phyloP scores from a whole-genome alignment of 305 asterid genomes.

The Solanum hybrid region DNA sequence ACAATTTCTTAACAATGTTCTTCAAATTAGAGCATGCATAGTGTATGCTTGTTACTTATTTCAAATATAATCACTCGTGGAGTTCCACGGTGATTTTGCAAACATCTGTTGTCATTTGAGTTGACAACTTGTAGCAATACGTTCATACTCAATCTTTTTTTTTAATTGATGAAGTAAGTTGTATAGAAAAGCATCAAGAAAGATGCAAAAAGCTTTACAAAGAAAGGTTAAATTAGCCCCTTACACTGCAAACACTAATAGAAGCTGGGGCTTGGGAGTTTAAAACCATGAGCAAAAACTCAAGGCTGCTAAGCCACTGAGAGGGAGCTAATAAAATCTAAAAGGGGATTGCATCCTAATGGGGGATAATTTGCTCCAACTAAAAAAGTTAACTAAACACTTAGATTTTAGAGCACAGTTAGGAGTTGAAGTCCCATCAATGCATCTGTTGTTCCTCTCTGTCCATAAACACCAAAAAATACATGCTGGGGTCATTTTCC shows the following conservation, averaged over 20 bases:
- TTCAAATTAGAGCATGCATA: not conserved
- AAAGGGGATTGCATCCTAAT: not conserved
- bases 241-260: not conserved
- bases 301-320: not conserved
- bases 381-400: not conserved
- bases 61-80: not conserved
- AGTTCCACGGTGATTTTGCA: not conserved
- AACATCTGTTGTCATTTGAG: not conserved
- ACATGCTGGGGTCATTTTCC: not conserved
- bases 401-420: not conserved
- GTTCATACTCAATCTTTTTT: not conserved
- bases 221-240: not conserved
- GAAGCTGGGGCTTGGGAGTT: not conserved
- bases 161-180: not conserved
- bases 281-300: not conserved
- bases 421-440: not conserved
- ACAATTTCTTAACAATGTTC: not conserved
- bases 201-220: not conserved
- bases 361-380: not conserved
- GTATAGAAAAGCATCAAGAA: not conserved
- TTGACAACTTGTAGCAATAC: not conserved
- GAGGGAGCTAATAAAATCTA: not conserved
- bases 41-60: not conserved
- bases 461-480: not conserved
- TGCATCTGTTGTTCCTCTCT: not conserved